Evolutionary conservation across 2,329 filamentous ascomycete species (phyloP).

Genomic region (Phoma sp.): DNA sequence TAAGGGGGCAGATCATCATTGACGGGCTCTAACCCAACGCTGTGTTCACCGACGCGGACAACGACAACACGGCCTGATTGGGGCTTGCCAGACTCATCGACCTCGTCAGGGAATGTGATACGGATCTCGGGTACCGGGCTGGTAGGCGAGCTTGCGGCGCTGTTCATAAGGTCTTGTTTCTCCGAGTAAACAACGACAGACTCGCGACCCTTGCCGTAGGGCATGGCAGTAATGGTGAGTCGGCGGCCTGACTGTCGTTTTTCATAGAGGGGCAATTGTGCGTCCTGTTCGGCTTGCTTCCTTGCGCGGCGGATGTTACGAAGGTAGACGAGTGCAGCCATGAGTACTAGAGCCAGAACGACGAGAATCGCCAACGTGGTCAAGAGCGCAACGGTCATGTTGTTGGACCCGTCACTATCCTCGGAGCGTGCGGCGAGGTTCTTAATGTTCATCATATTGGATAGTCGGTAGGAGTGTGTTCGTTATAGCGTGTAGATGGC

Average conservation of each 20-base stretch:
- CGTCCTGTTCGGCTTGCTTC: conserved; percentile 56
- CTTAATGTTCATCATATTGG: conserved; percentile 52
- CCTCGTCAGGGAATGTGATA: conserved; percentile 97
- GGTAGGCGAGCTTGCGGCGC: conserved; percentile 75
- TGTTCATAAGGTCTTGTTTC: conserved; percentile 78
- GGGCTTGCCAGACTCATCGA: conserved; percentile 79
- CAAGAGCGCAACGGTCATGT: conserved; percentile 75
- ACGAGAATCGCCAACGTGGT: conserved; percentile 80
- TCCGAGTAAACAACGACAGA: conserved; percentile 78
- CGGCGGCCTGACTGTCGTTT: conserved; percentile 61
- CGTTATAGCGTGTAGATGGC: conserved; percentile 32
- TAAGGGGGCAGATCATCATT: conserved; percentile 84
- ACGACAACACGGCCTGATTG: conserved; percentile 89
- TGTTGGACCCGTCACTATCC: conserved; percentile 58
- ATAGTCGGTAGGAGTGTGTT: conserved; percentile 19
- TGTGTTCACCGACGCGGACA: conserved; percentile 86
- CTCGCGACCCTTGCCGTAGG: conserved; percentile 62
- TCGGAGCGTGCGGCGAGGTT: conserved; percentile 60
- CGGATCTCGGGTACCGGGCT: conserved; percentile 91
- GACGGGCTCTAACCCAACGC: conserved; percentile 87
- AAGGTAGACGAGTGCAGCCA: conserved; percentile 73
- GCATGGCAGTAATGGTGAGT: conserved; percentile 59
- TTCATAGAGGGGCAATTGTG: conserved; percentile 71
- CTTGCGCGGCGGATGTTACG: conserved; percentile 66
- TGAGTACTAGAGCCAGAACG: conserved; percentile 72